These are phyloP conservation scores for Botrytis elliptica DNA, from an alignment of 2,329 filamentous ascomycete species.

Conservation along the genomic window DNA sequence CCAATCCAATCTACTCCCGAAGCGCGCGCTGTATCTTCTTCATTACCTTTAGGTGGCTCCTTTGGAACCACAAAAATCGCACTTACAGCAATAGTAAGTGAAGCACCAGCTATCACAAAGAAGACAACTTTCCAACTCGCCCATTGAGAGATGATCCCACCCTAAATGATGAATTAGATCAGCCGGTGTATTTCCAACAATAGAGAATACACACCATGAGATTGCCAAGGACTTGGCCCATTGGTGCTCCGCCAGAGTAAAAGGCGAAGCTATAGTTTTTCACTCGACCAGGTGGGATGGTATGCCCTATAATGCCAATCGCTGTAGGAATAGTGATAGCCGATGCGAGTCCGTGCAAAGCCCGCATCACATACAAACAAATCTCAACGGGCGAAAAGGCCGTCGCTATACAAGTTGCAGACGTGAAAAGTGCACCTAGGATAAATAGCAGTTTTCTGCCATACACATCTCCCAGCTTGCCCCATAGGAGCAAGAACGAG, in stretches of 20 bases:
- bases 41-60: slow-evolving; percentile 40
- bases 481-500: slow-evolving; percentile 50
- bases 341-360: slow-evolving; percentile 58
- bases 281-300: slow-evolving; percentile 64
- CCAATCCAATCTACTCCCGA: slow-evolving; percentile 65
- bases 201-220: slow-evolving; percentile 25
- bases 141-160: slow-evolving; percentile 60
- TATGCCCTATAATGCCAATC: slow-evolving; percentile 67
- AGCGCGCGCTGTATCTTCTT: slow-evolving; percentile 27
- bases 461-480: slow-evolving; percentile 51
- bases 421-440: slow-evolving; percentile 57
- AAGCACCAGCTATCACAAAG: slow-evolving; percentile 61
- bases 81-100: slow-evolving; percentile 54
- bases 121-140: slow-evolving; percentile 67
- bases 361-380: slow-evolving; percentile 64
- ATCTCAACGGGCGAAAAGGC: slow-evolving; percentile 67
- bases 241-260: slow-evolving; percentile 63
- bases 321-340: slow-evolving; percentile 70
- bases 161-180: slow-evolving; percentile 45
- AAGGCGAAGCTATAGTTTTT: slow-evolving; percentile 70
- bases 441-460: slow-evolving; percentile 49
- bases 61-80: slow-evolving; percentile 60
- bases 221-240: slow-evolving; percentile 65
- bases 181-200: background rate
- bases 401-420: slow-evolving; percentile 56